phyloP scores from a whole-genome alignment of 1,139 yeast genomes.

The Kodamaea sp. region DNA sequence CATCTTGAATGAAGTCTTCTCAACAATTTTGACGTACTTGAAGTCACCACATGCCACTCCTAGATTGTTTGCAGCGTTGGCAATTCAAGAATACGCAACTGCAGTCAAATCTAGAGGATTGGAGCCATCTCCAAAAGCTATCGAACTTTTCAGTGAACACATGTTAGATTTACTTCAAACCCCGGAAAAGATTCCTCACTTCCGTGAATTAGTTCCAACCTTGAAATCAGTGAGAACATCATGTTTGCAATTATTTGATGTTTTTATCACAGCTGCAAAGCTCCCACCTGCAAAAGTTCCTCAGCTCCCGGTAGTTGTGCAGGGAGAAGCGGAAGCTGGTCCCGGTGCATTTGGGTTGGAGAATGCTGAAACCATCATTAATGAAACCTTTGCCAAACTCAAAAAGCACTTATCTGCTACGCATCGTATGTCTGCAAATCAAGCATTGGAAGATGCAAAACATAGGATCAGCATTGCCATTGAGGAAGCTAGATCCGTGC shows the following conservation, averaged over 20 bases:
- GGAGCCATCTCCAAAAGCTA: slow-evolving; percentile 19
- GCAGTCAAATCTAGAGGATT: slow-evolving; percentile 23
- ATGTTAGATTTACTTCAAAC: slow-evolving; percentile 39
- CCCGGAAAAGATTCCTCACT: slow-evolving; percentile 53
- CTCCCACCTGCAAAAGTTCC: slow-evolving; percentile 77
- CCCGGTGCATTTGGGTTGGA: slow-evolving; percentile 87
- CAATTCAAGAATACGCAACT: slow-evolving; percentile 72
- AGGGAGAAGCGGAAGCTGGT: slow-evolving; percentile 94
- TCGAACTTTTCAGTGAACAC: slow-evolving; percentile 31
- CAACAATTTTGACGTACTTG: slow-evolving; percentile 42
- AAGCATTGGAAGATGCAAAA: slow-evolving; percentile 78
- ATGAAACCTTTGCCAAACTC: slow-evolving; percentile 67
- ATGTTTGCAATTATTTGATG: slow-evolving; percentile 77
- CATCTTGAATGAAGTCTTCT: slow-evolving; percentile 38
- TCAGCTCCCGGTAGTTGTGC: slow-evolving; percentile 82
- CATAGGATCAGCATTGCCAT: slow-evolving; percentile 67
- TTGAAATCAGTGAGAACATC: slow-evolving; percentile 84
- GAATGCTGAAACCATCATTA: slow-evolving; percentile 70
- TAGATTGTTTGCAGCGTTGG: slow-evolving; percentile 65
- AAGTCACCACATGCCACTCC: slow-evolving; percentile 78
- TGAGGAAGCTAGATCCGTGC: slow-evolving; percentile 63
- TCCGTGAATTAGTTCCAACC: slow-evolving; percentile 85
- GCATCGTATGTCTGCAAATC: slow-evolving; percentile 69
- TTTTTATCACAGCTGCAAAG: slow-evolving; percentile 76
- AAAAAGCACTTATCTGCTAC: slow-evolving; percentile 67